Evolutionary conservation across 805 yeast species (phyloP), one percentile per base, ranked within the genome.

Genomic region (Hanseniaspora hatyaiensis): DNA sequence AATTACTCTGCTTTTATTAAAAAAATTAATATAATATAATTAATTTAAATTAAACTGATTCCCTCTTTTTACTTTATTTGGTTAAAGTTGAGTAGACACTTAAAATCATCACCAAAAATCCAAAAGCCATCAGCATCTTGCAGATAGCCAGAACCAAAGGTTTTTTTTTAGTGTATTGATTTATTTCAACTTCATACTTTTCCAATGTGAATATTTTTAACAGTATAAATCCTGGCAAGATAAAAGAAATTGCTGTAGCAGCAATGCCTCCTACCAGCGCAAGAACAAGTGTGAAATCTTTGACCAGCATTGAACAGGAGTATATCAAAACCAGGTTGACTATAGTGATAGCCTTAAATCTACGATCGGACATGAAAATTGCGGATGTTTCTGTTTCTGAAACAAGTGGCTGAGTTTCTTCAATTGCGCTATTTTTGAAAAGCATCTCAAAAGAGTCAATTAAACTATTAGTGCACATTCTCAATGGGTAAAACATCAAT

Each of bases 191-290:
- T 55, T 58, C 2, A 62, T 60, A 46, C 57, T 44, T 16, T 23
- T 45, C 33, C 32, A 45, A 26, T 13, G 42, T 80, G 47, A 83
- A 73, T 51, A 87, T 68, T 55, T 74, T 78, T 64, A 74, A 85
- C 3, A 89, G 94, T 59, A 87, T 85, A 19, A 85, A 65, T 0
- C 96, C 96, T 0, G 96, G 96, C 40, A 87, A 69, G 24, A 85
- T 86, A 59, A 87, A 87, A 11, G 95, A 86, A 44, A 88, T 86
- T 4, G 94, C 76, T 0, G 96, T 87, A 1, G 95, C 84, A 0
- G 96, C 96, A 0, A 95, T 86, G 1, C 95, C 83, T 2, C 96
- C 96, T 3, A 87, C 95, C 53, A 87, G 68, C 1, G 95, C 87
- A 54, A 87, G 66, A 12, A 88, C 88, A 40, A 79, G 73, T 23